Evolutionary conservation across 345 rosid genomes (phyloP).

Genomic region (Syzygium jambos): DNA sequence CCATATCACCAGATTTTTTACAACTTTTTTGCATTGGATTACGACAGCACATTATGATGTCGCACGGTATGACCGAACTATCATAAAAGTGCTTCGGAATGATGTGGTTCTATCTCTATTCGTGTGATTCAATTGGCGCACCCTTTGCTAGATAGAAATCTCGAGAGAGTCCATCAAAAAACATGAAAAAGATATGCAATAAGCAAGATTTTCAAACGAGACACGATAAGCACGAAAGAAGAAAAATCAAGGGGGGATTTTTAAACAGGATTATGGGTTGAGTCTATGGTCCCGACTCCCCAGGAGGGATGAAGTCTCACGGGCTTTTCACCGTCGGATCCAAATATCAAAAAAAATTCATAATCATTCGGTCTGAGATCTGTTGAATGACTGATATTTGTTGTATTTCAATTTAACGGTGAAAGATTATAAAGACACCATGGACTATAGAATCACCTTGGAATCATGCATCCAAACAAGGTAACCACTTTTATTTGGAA

Average conservation of each 20-base stretch:
- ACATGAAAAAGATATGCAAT: neutral
- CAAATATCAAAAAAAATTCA: neutral
- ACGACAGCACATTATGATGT: neutral
- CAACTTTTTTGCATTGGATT: neutral
- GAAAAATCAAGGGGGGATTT: neutral
- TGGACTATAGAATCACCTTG: neutral
- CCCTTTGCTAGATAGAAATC: neutral
- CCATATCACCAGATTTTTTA: neutral
- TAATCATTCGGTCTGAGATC: accelerated
- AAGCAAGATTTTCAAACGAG: neutral
- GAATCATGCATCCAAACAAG: neutral
- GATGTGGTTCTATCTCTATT: neutral
- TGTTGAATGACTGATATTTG: accelerated
- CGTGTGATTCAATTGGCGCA: neutral
- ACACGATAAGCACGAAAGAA: neutral
- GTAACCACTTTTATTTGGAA: neutral
- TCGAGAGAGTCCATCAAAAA: neutral
- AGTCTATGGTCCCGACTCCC: neutral
- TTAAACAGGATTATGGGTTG: neutral
- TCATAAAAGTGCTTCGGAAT: neutral
- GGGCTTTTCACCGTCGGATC: neutral
- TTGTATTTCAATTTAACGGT: neutral
- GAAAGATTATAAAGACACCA: accelerated
- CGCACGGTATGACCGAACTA: neutral
- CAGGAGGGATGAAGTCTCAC: accelerated